These are phyloP conservation scores for Aspergillus carlsbadensis DNA, from an alignment of 495 filamentous ascomycete genomes.

Conservation along the genomic window DNA sequence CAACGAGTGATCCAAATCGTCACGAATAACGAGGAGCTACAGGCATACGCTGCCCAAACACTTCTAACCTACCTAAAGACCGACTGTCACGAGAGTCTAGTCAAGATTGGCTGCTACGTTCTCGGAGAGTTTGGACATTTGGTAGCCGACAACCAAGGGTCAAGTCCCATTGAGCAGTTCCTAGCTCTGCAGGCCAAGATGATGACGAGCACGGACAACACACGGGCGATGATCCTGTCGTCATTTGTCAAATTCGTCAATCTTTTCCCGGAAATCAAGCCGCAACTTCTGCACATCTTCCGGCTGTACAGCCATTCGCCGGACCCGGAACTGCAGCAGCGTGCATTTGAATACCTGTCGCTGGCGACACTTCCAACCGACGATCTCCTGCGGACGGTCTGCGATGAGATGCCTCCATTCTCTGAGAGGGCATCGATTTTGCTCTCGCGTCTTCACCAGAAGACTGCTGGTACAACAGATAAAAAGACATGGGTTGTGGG, in stretches of 20 bases:
- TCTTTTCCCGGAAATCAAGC: constrained; percentile 97
- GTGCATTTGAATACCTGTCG: constrained; percentile 93
- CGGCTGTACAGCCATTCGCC: constrained; percentile 89
- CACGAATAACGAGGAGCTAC: constrained; percentile 97
- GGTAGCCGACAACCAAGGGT: constrained; percentile 90
- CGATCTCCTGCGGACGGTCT: constrained; percentile 90
- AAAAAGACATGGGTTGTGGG: constrained; percentile 96
- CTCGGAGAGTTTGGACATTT: constrained; percentile 97
- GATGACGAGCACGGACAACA: constrained; percentile 81
- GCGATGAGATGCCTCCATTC: constrained; percentile 99
- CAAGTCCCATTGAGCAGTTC: constrained; percentile 97
- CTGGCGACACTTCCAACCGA: constrained; percentile 84
- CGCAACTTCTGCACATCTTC: constrained; percentile 88
- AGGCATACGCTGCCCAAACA: constrained; percentile 93
- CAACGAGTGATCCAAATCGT: constrained; percentile 99
- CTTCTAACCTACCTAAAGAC: constrained; percentile 86
- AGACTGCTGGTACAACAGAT: constrained; percentile 85
- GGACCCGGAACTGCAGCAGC: constrained; percentile 92
- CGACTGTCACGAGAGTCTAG: constrained; percentile 93
- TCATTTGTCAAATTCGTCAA: constrained; percentile 98
- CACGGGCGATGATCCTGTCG: constrained; percentile 89
- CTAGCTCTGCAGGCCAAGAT: constrained; percentile 90
- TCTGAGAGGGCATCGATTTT: constrained; percentile 91
- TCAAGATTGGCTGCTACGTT: constrained; percentile 96
- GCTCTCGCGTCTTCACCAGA: constrained; percentile 88